Base-by-base conservation (phyloP, 768 basidiomycete species). In the Fomitopsis pulvina region DNA sequence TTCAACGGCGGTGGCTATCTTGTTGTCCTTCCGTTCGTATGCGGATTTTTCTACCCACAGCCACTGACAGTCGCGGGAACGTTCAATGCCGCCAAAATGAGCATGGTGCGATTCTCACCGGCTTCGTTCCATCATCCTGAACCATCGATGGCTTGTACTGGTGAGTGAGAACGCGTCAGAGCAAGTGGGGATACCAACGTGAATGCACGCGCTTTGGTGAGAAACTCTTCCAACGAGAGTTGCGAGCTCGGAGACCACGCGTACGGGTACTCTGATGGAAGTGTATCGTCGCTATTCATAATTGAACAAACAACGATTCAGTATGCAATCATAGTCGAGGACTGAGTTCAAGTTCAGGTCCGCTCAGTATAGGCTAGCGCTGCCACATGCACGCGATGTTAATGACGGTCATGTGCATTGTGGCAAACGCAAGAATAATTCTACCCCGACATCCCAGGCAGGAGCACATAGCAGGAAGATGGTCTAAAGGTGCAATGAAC, bases 141-240 rank as follows among this genome's bases (percentile, higher is more conserved):
- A 87, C 81, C 84, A 87, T 83, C 16, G 85, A 87, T 1, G 87
- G 86, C 46, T 73, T 83, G 55, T 79, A 85, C 85, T 87, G 53
- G n/a, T 32, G 9, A 18, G 46, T 41, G 34, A 37, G 16, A 8
- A 25, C 18, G 16, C 30, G 30, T 46, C 25, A 46, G 41, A 28
- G 28, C n/a, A 18, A 28, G 37, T 45, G 32, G 50, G 55, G 37
- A 26, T 14, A 11, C 27, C 11, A 21, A 47, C 10, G 16, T 20
- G 12, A 29, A 32, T 12, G 27, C 8, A 50, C 65, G 30, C 56
- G 76, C 83, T 67, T 85, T 83, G 30, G 61, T 62, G 46, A 83
- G 59, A 57, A 81, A 87, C 12, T 78, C 75, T 20, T 76, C 57
- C 16, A 85, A 63, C 10, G 75, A 56, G 25, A 71, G 16, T 22